Evolutionary conservation across 352 stramenopile genomes (phyloP).

Genomic region (Hyaloperonospora arabidopsidis): DNA sequence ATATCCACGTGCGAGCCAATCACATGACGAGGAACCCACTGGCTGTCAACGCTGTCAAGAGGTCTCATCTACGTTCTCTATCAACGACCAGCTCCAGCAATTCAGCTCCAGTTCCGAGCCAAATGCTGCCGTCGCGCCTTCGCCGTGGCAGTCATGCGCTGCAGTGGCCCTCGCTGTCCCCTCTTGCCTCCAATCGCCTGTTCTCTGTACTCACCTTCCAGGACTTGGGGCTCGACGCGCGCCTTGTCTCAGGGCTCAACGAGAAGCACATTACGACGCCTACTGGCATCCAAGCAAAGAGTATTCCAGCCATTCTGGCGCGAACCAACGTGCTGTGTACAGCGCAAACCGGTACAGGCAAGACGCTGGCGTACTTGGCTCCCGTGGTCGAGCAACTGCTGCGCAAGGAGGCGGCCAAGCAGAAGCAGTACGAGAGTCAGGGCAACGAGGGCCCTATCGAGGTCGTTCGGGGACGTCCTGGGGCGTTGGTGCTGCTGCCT

Average conservation of each 20-base stretch:
- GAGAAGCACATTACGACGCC: slow-evolving; percentile 44
- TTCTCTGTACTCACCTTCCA: slow-evolving; percentile 25
- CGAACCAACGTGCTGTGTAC: slow-evolving; percentile 51
- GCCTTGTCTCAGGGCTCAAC: slow-evolving; percentile 32
- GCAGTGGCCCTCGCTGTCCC: neutral
- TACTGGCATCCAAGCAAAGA: slow-evolving; percentile 53
- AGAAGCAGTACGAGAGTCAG: slow-evolving; percentile 14
- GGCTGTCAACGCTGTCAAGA: neutral
- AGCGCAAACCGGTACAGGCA: slow-evolving; percentile 59
- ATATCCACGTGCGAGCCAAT: too few relatives aligned
- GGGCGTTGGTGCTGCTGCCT: slow-evolving; percentile 50
- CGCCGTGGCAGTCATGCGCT: slow-evolving; percentile 4
- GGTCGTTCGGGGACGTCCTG: slow-evolving; percentile 30
- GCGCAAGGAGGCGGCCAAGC: slow-evolving; percentile 29
- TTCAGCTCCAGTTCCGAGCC: too few relatives aligned
- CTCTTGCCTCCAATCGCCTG: neutral
- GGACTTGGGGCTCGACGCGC: slow-evolving; percentile 34
- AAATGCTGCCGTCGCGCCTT: slow-evolving; percentile 1
- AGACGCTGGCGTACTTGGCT: slow-evolving; percentile 60
- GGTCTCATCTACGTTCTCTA: too few relatives aligned
- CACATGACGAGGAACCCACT: slow-evolving; percentile 4
- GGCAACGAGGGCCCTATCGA: neutral
- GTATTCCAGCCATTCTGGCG: slow-evolving; percentile 38
- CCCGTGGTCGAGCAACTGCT: slow-evolving; percentile 48
- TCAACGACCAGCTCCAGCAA: too few relatives aligned